Conservation (phyloP, 495 filamentous ascomycete species). For the Cercophora scortea region DNA sequence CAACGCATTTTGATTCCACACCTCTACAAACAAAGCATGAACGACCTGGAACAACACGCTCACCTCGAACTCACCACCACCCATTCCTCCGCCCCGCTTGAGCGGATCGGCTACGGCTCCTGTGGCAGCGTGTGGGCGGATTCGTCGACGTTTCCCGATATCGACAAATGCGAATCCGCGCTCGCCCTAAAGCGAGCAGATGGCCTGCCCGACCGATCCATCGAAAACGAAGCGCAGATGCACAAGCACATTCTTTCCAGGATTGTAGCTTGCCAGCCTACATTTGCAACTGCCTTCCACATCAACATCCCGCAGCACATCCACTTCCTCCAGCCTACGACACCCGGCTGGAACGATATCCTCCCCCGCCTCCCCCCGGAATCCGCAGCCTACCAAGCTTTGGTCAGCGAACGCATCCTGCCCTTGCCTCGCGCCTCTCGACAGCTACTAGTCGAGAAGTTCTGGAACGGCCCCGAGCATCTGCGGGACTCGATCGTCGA, state of each 20-base stretch:
- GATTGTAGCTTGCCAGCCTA: not conserved
- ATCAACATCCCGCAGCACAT: slow-evolving; percentile 7
- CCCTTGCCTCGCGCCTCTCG: slow-evolving; percentile 21
- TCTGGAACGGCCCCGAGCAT: slow-evolving; percentile 25
- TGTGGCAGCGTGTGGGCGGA: slow-evolving; percentile 11
- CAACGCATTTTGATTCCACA: too few species aligned
- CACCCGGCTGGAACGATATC: slow-evolving; percentile 2
- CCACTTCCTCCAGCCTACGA: not conserved
- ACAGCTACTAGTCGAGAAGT: slow-evolving; percentile 16
- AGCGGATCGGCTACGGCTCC: slow-evolving; percentile 5
- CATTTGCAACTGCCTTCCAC: not conserved
- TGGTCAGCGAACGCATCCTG: slow-evolving; percentile 34
- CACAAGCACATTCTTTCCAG: slow-evolving; percentile 9
- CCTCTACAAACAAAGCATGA: too few species aligned
- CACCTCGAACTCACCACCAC: not conserved
- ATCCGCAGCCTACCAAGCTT: slow-evolving; percentile 27
- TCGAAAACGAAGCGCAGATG: slow-evolving; percentile 5
- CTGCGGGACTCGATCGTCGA: slow-evolving; percentile 13
- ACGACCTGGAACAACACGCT: not conserved
- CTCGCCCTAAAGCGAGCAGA: slow-evolving; percentile 10
- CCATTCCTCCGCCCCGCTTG: not conserved
- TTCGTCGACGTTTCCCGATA: not conserved
- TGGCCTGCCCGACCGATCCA: not conserved
- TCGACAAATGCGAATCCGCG: not conserved
- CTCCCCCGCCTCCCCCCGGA: slow-evolving; percentile 8